A percentile compares a stretch with the other conserved stretches of the same genome.
Conservation (phyloP, 768 basidiomycete species). For the Tremella fuciformis region DNA sequence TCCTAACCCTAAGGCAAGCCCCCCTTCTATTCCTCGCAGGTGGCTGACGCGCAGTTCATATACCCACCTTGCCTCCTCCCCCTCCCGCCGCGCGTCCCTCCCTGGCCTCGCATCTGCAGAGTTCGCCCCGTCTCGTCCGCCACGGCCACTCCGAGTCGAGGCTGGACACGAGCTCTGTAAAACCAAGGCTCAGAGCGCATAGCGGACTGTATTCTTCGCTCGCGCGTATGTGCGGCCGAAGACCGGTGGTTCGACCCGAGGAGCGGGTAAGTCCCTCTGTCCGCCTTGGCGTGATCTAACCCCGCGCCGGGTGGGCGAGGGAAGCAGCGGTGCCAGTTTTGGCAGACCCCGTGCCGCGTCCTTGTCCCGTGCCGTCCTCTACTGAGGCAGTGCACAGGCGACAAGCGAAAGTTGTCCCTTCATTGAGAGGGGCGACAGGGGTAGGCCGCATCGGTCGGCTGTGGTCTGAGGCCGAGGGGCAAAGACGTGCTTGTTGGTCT, state of each 20-base stretch:
- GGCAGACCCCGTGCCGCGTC: no score
- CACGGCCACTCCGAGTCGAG: neutral
- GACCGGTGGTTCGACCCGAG: neutral
- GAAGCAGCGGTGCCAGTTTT: neutral
- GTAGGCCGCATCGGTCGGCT: slow-evolving; percentile 3
- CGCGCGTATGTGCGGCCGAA: neutral
- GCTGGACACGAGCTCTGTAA: neutral
- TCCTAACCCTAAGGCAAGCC: slow-evolving; percentile 18
- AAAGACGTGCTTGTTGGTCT: no score
- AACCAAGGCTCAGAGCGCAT: neutral
- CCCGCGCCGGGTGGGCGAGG: neutral
- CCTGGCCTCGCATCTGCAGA: neutral
- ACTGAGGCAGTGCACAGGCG: no score
- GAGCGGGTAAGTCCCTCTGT: slow-evolving; percentile 4
- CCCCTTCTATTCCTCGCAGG: neutral
- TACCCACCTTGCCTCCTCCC: slow-evolving; percentile 9
- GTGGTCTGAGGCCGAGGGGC: no score
- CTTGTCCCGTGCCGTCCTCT: no score
- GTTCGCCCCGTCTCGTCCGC: neutral
- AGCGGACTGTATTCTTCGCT: neutral
- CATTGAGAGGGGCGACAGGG: no score
- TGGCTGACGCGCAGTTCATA: slow-evolving; percentile 10
- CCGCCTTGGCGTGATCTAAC: neutral
- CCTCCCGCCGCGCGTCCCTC: slow-evolving; percentile 4
- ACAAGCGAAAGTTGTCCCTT: no score